These are phyloP conservation scores for Candida cerambycidarum DNA, from an alignment of 805 yeast species.

Conservation along the genomic window DNA sequence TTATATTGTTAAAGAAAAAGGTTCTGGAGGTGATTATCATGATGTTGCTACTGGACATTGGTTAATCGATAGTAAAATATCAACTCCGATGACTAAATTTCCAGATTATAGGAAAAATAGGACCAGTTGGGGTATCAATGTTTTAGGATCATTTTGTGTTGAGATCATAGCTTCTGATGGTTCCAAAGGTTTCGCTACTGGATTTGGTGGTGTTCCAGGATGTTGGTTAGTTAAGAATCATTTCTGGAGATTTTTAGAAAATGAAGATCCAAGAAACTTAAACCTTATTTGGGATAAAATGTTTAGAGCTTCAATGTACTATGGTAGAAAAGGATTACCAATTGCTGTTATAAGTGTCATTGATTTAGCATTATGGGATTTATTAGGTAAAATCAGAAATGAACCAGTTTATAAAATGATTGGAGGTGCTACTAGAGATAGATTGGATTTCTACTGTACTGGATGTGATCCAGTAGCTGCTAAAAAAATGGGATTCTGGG, in stretches of 20 bases:
- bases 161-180: slow-evolving; percentile 51
- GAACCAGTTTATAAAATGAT: slow-evolving; percentile 54
- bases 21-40: slow-evolving; percentile 53
- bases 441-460: slow-evolving; percentile 49
- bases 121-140: slow-evolving; percentile 52
- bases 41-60: slow-evolving; percentile 50
- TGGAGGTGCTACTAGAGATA: slow-evolving; percentile 50
- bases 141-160: slow-evolving; percentile 49
- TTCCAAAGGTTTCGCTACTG: slow-evolving; percentile 50
- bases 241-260: slow-evolving; percentile 45
- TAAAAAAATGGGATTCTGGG: slow-evolving; percentile 52
- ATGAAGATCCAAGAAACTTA: slow-evolving; percentile 48
- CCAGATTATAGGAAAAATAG: slow-evolving; percentile 45
- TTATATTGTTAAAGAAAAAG: slow-evolving; percentile 42
- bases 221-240: slow-evolving; percentile 49
- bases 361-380: slow-evolving; percentile 52
- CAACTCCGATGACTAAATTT: slow-evolving; percentile 52
- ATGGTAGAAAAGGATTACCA: slow-evolving; percentile 51
- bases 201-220: slow-evolving; percentile 53
- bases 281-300: slow-evolving; percentile 49
- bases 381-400: slow-evolving; percentile 47
- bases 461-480: slow-evolving; percentile 50
- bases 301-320: slow-evolving; percentile 50
- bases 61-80: slow-evolving; percentile 46
- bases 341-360: slow-evolving; percentile 48